Conservation (phyloP, 768 basidiomycete genomes). For the Kwoniella pini region DNA sequence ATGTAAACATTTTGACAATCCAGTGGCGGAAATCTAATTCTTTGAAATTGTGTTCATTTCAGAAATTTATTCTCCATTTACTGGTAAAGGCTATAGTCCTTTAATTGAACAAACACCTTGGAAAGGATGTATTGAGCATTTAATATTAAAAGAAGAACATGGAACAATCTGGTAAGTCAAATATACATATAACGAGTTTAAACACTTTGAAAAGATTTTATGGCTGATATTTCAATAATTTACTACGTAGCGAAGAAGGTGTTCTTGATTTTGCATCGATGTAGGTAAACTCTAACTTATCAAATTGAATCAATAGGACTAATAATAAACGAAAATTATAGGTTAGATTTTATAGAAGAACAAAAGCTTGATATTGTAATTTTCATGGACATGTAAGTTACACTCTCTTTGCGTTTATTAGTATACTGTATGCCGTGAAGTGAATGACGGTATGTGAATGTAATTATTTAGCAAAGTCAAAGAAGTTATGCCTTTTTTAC, state of each 20-base stretch:
- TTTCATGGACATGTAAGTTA: conserved; percentile 17
- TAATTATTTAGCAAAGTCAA: conserved; percentile 8
- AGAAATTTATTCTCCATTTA: conserved; percentile 11
- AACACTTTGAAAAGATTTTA: too few species aligned
- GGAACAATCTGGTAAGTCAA: conserved; percentile 10
- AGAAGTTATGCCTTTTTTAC: conserved; percentile 2
- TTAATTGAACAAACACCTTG: conserved; percentile 4
- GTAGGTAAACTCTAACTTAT: background rate
- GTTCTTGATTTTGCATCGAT: conserved; percentile 3
- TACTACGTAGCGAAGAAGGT: conserved; percentile 2
- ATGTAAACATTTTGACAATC: background rate
- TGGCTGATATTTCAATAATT: background rate
- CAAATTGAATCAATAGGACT: too few species aligned
- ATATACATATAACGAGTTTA: too few species aligned
- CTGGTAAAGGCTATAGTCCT: conserved; percentile 16
- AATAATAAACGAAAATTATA: background rate
- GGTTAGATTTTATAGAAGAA: conserved; percentile 9
- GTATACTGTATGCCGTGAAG: background rate
- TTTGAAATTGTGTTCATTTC: background rate
- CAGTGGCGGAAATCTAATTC: background rate
- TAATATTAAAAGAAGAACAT: conserved; percentile 20
- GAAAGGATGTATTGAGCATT: conserved; percentile 13
- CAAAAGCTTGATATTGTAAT: conserved; percentile 13
- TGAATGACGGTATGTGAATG: background rate
- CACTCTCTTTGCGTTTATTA: background rate